Evolutionary conservation across 352 stramenopile species (phyloP), one percentile per base, ranked within the genome.

Genomic region (Lagenidium sp.): DNA sequence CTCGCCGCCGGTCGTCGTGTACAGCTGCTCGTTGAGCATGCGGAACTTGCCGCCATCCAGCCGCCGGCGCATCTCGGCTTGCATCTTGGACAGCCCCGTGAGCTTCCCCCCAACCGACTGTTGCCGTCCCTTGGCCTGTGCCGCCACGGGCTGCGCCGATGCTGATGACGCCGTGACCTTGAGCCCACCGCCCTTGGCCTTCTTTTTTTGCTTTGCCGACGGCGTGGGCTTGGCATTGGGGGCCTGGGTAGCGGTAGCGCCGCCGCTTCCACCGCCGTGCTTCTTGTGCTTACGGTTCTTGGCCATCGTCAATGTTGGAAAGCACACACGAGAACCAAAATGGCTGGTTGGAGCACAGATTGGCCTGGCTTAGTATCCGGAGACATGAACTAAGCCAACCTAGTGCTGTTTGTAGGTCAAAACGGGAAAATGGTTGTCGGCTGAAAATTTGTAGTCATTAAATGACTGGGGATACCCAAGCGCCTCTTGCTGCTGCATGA

Each of bases 21-120:
- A 99, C 13, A 99, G 60, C 57, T 98, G 84, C 65, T 99, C 97
- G 56, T 99, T 99, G 10, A 99, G 78, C 74, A 97, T 97, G 44
- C 97, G 88, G 68, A 99, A 99, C 57, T 97, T 89, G 39, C 85
- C 89, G 23, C 94, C 93, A 34, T 95, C 77, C 13, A 99, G 68
- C 11, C 92, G 82, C 12, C 80, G 77, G 15, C 88, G 78, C 70
- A 97, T 91, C 41, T 85, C 71, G 7, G 68, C 75, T 51, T 82
- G 66, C 63, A 82, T 76, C 41, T 60, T 60, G 12, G 68, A 82
- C 23, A 92, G 59, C 10, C 71, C 61, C 31, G 51, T 19, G 15
- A n/a, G 20, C 7, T 65, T 50, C n/a, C 19, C 22, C 31, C 16
- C n/a, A n/a, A n/a, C n/a, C n/a, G n/a, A n/a, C n/a, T n/a, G n/a